Evolutionary conservation across 768 basidiomycete genomes (phyloP), one percentile per base, ranked within the genome.

Genomic region (Leccinum variicolor): DNA sequence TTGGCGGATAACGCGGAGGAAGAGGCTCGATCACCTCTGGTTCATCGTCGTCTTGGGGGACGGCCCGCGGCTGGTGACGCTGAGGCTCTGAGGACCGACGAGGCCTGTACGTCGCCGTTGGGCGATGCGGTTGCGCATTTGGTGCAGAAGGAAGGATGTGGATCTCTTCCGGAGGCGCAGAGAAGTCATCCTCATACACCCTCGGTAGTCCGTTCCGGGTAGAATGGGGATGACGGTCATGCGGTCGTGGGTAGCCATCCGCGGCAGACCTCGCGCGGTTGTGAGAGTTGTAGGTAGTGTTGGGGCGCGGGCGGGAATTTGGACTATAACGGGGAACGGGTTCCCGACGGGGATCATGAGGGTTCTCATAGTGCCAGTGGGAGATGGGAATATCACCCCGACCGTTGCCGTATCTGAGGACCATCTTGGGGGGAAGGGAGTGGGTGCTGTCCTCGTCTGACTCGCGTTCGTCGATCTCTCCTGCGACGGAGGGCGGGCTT

Each of bases 341-440:
- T 34, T 58, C 55, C 21, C 59, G 52, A 23, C 19, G 62, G 46
- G 57, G 64, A 10, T 56, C 67, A 50, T 56, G 61, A 6, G 55
- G 57, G 29, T 49, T 51, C 25, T 73, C 70, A 17, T 73, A 66
- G 62, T 74, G 75, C 63, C 69, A 69, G 52, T 77, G 71, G n/a
- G 82, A 79, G 64, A 89, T 85, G 34, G 86, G 84, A 8, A 85
- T 71, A 71, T 89, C 85, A 2, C 79, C 79, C 39, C 84, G 69
- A 3, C 89, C 87, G 66, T 87, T 84, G 21, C 74, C 77, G 68
- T 84, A 91, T 54, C 81, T 81, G 64, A 90, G 73, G 58, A 90
- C 72, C 86, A 91, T 89, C 64, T 81, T 83, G 4, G 89, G 89
- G 2, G 89, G 89, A 11, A 83, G 64, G 0, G 80, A 81, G 57